phyloP scores from a whole-genome alignment of 352 stramenopile genomes.

The Globisporangium canariense region DNA sequence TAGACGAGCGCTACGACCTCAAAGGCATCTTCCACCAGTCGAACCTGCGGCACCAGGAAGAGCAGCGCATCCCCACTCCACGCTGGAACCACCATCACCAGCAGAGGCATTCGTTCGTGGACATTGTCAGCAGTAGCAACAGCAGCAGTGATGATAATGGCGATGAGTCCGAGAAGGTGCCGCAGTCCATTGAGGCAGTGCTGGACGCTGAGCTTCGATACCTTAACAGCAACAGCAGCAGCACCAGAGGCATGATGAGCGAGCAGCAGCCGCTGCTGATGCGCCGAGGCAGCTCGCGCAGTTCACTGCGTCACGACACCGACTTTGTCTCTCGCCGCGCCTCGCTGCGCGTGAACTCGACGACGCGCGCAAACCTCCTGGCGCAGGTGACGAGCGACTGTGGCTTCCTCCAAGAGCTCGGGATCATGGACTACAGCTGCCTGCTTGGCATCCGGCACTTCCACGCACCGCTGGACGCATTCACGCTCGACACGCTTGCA shows the following conservation, averaged over 20 bases:
- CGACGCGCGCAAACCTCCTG: constrained; percentile 66
- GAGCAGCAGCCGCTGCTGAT: constrained; percentile 60
- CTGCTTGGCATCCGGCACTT: constrained; percentile 74
- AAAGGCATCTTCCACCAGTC: constrained; percentile 82
- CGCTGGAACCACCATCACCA: constrained; percentile 22
- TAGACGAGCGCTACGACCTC: constrained; percentile 81
- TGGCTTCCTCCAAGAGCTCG: constrained; percentile 79
- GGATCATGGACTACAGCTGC: constrained; percentile 89
- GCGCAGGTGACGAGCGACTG: constrained; percentile 83
- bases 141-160: constrained; percentile 25
- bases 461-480: constrained; percentile 36
- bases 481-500: constrained; percentile 47
- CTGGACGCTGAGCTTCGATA: constrained; percentile 31
- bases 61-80: constrained; percentile 29
- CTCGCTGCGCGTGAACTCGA: constrained; percentile 66
- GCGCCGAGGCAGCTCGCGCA: constrained; percentile 49
- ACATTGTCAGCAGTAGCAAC: constrained; percentile 13
- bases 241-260: constrained; percentile 3
- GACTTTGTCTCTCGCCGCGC: constrained; percentile 73
- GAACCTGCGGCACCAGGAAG: constrained; percentile 42
- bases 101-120: constrained; percentile 2
- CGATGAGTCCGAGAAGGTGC: constrained; percentile 15
- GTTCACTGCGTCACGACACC: constrained; percentile 67
- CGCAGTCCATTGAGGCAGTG: constrained; percentile 13
- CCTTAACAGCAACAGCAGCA: constrained; percentile 24